Evolutionary conservation across 495 filamentous ascomycete species (phyloP), one percentile per base, ranked within the genome.

Genomic region (Trichoderma gamsii): DNA sequence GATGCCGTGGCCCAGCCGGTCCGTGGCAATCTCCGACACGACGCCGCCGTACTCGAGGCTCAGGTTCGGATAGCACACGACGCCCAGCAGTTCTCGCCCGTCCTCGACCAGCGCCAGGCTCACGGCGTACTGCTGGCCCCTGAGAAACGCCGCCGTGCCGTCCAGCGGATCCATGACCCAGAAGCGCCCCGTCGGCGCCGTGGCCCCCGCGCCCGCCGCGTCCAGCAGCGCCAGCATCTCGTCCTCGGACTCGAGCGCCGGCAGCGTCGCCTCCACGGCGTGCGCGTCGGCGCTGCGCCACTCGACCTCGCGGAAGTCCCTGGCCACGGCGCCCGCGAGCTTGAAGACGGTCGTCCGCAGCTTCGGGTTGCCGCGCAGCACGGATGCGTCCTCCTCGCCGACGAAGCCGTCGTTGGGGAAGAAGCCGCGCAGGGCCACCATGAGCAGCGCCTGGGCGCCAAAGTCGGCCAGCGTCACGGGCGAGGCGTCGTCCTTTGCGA

Each of bases 161-260:
- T 89, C 86, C 15, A 89, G 82, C 0, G 86, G 86, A 71, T 89
- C 86, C 25, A 89, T 73, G 9, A 83, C 80, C 86, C 86, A 89
- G 23, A 82, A 75, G n/a, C 83, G 75, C 1, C 76, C 76, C 1
- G 72, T 72, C 7, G 69, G 71, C 0, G 76, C 78, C 80, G 79
- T 0, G 67, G 70, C 1, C 79, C 80, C 38, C 72, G 73, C 0
- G 79, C 83, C 9, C 65, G 88, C 87, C 4, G 82, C 35, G 13
- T 77, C 67, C 3, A 88, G 76, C 81, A 88, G 82, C 68, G 87
- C 84, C 5, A 82, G 77, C 23, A 76, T 73, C 12, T 75, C 73
- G 3, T 49, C 5, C 0, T 84, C 82, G 0, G 76, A 71, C 11
- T 75, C 76, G 29, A 83, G 74, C 29, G 79, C 67, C 0, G 35